Conservation (phyloP, 495 filamentous ascomycete species). For the Xylaria scruposa region DNA sequence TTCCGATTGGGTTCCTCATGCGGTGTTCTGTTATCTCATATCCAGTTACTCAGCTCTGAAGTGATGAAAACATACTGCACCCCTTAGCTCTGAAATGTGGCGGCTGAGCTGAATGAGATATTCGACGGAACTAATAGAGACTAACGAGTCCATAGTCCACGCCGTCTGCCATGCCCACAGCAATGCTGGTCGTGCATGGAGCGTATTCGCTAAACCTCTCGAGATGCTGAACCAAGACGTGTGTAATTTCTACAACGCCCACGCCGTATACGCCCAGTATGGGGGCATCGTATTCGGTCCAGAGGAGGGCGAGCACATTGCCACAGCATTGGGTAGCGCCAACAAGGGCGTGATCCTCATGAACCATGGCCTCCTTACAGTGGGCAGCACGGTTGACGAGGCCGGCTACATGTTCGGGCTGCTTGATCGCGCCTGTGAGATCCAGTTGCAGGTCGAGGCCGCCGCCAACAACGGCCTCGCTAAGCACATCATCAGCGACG, state of each 20-base stretch:
- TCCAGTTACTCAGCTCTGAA: background rate
- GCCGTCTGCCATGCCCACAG: conserved; percentile 64
- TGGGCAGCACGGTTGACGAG: conserved; percentile 61
- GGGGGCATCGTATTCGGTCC: conserved; percentile 62
- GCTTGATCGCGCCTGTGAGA: conserved; percentile 58
- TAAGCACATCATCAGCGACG: conserved; percentile 55
- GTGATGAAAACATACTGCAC: background rate
- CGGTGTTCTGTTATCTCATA: background rate
- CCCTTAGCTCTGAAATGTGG: background rate
- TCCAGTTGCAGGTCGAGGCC: conserved; percentile 58
- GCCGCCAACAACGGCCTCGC: conserved; percentile 48
- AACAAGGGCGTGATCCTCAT: conserved; percentile 58
- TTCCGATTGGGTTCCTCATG: background rate
- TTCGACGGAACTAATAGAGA: background rate
- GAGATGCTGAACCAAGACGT: conserved; percentile 67
- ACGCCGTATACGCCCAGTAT: conserved; percentile 60
- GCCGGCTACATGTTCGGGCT: conserved; percentile 60
- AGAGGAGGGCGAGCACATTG: conserved; percentile 59
- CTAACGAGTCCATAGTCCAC: conserved; percentile 39
- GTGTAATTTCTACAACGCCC: conserved; percentile 57
- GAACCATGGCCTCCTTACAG: conserved; percentile 64
- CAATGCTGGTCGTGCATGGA: conserved; percentile 60
- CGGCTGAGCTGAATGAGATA: background rate
- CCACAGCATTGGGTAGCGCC: conserved; percentile 50
- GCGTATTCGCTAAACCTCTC: conserved; percentile 58